These are phyloP conservation scores for Coniella vitis DNA, from an alignment of 2,329 filamentous ascomycete species.

Conservation along the genomic window DNA sequence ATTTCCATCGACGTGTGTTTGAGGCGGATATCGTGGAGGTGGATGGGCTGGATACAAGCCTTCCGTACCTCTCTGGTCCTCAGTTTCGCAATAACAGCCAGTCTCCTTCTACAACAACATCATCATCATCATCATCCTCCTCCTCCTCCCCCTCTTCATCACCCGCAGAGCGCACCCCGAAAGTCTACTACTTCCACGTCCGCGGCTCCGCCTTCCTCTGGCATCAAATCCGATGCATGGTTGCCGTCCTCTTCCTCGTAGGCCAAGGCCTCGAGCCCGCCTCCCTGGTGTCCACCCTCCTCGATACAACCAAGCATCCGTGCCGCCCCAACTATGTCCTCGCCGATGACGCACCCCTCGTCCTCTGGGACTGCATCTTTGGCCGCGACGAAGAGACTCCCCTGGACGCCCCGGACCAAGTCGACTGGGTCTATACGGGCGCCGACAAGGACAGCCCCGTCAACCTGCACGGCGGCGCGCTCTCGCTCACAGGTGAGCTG, in stretches of 20 bases:
- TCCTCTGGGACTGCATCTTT: conserved; percentile 95
- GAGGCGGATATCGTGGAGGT: conserved; percentile 73
- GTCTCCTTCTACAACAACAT: background rate
- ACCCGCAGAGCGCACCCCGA: conserved; percentile 34
- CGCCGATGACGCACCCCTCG: conserved; percentile 82
- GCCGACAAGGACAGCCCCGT: conserved; percentile 45
- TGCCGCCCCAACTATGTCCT: conserved; percentile 82
- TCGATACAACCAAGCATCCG: conserved; percentile 66
- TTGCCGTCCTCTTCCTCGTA: conserved; percentile 85
- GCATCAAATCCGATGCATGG: conserved; percentile 96
- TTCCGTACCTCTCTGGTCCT: conserved; percentile 47
- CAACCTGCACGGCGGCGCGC: conserved; percentile 57
- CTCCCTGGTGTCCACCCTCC: conserved; percentile 62
- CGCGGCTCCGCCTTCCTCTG: conserved; percentile 90
- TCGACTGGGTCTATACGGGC: conserved; percentile 75
- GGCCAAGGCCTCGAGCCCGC: conserved; percentile 81
- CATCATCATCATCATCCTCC: too few relatives aligned
- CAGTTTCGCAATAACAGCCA: conserved; percentile 32
- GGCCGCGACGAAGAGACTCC: conserved; percentile 14
- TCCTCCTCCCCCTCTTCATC: too few relatives aligned
- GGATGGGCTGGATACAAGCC: conserved; percentile 41
- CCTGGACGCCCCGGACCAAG: conserved; percentile 40
- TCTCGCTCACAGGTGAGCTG: conserved; percentile 60
- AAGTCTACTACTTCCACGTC: conserved; percentile 82
- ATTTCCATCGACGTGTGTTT: conserved; percentile 73